Evolutionary conservation across 306 rosid genomes (phyloP), one percentile per base, ranked within the genome.

Genomic region (Oemleria cerasiformis): DNA sequence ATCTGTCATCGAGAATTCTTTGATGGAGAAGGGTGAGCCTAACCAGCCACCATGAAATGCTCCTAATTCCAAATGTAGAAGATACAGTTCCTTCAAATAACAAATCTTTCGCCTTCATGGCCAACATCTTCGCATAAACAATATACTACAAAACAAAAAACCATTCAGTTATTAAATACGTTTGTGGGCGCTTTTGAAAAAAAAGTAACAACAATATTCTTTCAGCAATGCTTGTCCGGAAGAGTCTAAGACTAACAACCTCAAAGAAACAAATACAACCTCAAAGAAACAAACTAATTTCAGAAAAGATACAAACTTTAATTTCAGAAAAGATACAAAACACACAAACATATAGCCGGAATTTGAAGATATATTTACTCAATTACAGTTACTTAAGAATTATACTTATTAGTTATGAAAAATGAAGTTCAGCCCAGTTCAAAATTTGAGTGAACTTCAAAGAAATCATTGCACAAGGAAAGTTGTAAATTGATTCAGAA

Each of bases 41-140:
- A 7, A 86, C 87, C 64, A 94, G 88, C 97, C 98, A 94, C 97
- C 95, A 94, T 1, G 95, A 73, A 67, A 91, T 84, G 80, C 90
- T 91, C 84, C 77, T 79, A 63, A 84, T 63, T 76, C 81, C 89
- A 66, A 70, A 57, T 1, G 45, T 12, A 19, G 85, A 85, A 70
- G 77, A 75, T 45, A 30, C 12, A 12, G 58, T 73, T 75, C 74
- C 87, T 73, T 78, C 79, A 68, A 71, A 83, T n/a, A 78, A 69
- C 63, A 84, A 78, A 78, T 91, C 97, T 82, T 75, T 91, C 74
- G 75, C 68, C 92, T 79, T 79, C 76, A 76, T 67, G 42, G 91
- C 84, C 86, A 91, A 78, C 88, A 87, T 83, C 94, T 91, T 91
- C n/a, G 96, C 90, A 81, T 88, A 87, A 76, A 91, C 91, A 72